Evolutionary conservation across 495 filamentous ascomycete species (phyloP), one percentile per base, ranked within the genome.

Genomic region (Penicillium cinerascens): DNA sequence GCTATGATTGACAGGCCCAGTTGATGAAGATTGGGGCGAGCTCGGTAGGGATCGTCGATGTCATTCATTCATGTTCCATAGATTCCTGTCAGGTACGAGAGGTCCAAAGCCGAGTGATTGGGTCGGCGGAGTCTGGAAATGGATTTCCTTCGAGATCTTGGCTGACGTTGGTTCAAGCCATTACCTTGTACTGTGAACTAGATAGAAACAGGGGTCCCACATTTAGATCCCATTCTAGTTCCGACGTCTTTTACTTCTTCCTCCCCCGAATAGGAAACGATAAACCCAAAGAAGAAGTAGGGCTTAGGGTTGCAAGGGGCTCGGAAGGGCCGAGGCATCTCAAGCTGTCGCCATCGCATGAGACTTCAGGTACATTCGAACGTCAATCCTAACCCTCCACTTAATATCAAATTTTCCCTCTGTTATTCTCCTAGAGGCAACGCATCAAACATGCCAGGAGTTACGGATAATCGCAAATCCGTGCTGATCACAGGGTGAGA

Each of bases 401-500:
- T 7, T 2, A 16, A 38, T 16, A 16, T 39, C 37, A 39, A 20
- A 18, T 0, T 39, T 39, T 11, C 1, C n/a, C n/a, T 18, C n/a
- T 39, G 15, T 39, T 39, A 18, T 10, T 7, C 37, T 39, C n/a
- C 37, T 18, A 17, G n/a, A 8, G 18, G 1, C 2, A 0, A 16
- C 6, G 37, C 37, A 2, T 23, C 46, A 42, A 29, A 29, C 46
- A 64, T 70, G 66, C 45, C 61, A 27, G 52, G 44, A 43, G 51
- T 45, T 23, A 60, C 49, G 35, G 74, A 76, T 44, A 60, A 45
- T 17, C 71, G 71, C 53, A 67, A 66, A 55, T 73, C 71, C 13
- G 72, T 78, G 23, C 63, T 77, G 21, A 77, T 78, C 44, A 78
- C 74, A 6, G 74, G 74, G 74, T 77, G 66, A 48, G 73, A 52